Evolutionary conservation across 2,329 filamentous ascomycete genomes (phyloP).

Genomic region (Neopestalotiopsis clavispora): DNA sequence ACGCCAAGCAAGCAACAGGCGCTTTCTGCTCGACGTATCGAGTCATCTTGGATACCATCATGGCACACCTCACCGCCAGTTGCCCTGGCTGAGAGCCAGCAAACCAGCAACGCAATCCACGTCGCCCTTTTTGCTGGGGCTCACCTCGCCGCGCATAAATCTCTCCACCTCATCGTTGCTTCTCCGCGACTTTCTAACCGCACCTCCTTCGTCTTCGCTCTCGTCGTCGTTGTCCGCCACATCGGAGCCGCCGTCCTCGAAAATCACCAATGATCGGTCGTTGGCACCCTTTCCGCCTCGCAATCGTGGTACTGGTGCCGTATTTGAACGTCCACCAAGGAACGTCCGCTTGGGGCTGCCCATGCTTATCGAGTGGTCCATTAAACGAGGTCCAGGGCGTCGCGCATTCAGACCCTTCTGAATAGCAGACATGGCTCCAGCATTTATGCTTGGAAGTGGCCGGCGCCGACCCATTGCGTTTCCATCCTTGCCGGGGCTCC

Average conservation of each 20-base stretch:
- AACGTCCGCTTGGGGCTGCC: conserved; percentile 35
- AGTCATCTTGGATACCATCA: not conserved
- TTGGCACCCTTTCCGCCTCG: conserved; percentile 28
- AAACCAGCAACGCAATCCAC: conserved; percentile 90
- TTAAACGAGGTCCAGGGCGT: conserved; percentile 42
- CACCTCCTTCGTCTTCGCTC: conserved; percentile 9
- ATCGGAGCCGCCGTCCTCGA: conserved; percentile 51
- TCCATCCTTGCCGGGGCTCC: conserved; percentile 62
- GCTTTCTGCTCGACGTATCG: not conserved
- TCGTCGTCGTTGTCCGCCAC: conserved; percentile 3
- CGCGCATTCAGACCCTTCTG: conserved; percentile 38
- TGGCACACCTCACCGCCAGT: conserved; percentile 70
- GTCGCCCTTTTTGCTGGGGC: conserved; percentile 77
- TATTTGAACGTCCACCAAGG: conserved; percentile 41
- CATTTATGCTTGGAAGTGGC: conserved; percentile 40
- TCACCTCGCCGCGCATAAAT: conserved; percentile 73
- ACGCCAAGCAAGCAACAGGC: not conserved
- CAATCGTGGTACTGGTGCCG: conserved; percentile 41
- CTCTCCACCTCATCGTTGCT: conserved; percentile 68
- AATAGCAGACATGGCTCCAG: conserved; percentile 22
- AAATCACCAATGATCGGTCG: conserved; percentile 48
- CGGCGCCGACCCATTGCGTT: conserved; percentile 41
- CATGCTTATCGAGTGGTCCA: conserved; percentile 41
- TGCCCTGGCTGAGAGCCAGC: conserved; percentile 87
- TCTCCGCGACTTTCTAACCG: conserved; percentile 11